Evolutionary conservation across 192 early-diverging fungal species (phyloP), one percentile per base, ranked within the genome.

Genomic region (Piromyces sp.): DNA sequence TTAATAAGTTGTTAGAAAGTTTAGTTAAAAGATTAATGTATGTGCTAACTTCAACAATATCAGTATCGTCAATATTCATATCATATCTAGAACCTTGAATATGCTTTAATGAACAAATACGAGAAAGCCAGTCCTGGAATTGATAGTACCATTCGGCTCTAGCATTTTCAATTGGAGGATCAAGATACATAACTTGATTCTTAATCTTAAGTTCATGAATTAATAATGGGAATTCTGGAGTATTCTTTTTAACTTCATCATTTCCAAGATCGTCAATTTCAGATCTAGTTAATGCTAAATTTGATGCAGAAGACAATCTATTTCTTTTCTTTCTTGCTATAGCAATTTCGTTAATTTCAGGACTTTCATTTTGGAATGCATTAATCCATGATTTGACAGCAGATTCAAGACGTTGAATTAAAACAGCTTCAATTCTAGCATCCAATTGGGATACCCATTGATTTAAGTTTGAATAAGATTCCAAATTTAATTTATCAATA

Each of bases 151-250:
- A 98, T 37, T 92, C 90, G 15, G 91, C 92, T 29, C 97, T 92
- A 0, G 98, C 97, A 81, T 95, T 89, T 86, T 99, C 97, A 30
- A 99, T 88, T 36, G 98, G 96, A 42, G 98, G 98, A 81, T 97
- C 93, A 30, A 99, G 86, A 84, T 92, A 97, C 93, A 99, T 97
- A 83, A 95, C 91, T 87, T 98, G 97, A 90, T 99, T 96, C 82
- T 90, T 90, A 84, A 98, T 93, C 31, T 92, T 89, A 81, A 98
- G 88, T 86, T 97, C 95, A 81, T 97, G 96, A 16, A 96, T 89
- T 40, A 95, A 87, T 13, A 89, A 85, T 80, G 92, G 88, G 29
- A 96, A 87, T 40, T 86, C 83, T 13, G 95, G 94, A 86, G 28
- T 92, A 89, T 30, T 88, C 86, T 36, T 79, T 82, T 81, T 78